Base-by-base conservation (phyloP, 2,329 filamentous ascomycete genomes). In the Tolypocladium nubicola region DNA sequence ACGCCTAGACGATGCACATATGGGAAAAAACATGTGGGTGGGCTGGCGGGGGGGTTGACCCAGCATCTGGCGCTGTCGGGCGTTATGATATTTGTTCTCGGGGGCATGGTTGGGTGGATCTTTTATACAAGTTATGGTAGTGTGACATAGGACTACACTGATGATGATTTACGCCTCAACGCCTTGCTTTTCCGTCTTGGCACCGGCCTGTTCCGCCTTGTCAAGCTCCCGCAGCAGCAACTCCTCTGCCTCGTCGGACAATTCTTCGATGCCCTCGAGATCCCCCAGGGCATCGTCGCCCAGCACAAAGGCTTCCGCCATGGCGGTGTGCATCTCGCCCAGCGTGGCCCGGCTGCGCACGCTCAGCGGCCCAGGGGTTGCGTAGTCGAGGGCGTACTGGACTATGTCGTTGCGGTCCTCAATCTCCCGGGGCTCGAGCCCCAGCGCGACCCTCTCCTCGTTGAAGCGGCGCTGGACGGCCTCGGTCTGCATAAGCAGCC, bases 401-500 rank as follows among this genome's bases (percentile, higher is more conserved):
- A 77, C 70, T 10, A 77, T 58, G 35, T 72, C 67, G 33, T 73
- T 72, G 52, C 69, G 65, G 52, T 72, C 67, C 54, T 69, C 68
- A 11, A 73, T 62, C 50, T 69, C 64, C 61, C 65, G 70, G 19
- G 72, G 71, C 54, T 70, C 65, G 58, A 96, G 67, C 0, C 90
- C 89, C 54, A 94, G 70, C 23, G 75, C 75, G 58, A 77, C 74
- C 60, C 90, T 78, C 75, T 96, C 79, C 54, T 74, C 70, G 47
- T 80, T 79, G 67, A 91, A 89, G 62, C 82, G 77, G 63, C 81
- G 79, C 70, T 85, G 84, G 54, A 95, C 81, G 23, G 75, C 74
- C 1, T 67, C 66, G 5, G 85, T 91, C 75, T 93, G 89, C 86
- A 97, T 90, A 60, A 99, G 78, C 61, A 89, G 82, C 89, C 91